Evolutionary conservation across 1,284 basidiomycete genomes (phyloP).

Genomic region (Cutaneotrichosporon cutaneum): DNA sequence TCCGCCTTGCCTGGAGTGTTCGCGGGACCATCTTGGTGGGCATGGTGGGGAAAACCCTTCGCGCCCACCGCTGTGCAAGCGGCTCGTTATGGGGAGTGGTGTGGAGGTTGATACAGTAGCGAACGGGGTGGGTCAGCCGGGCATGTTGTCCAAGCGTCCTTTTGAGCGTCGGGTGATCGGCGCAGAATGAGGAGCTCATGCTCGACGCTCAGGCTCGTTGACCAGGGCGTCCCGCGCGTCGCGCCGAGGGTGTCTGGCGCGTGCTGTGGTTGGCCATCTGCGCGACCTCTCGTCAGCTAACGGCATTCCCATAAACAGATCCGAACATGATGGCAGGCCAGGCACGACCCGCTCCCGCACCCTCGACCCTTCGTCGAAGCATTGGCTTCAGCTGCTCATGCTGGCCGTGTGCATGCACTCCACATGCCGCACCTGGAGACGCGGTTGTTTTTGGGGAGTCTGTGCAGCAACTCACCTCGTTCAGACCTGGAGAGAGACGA

Average conservation of each 20-base stretch:
- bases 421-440: not conserved
- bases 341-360: slow-evolving; percentile 6
- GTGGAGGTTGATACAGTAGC: not conserved
- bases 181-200: not conserved
- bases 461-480: not conserved
- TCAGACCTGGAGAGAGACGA: not conserved
- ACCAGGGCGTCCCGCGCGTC: not conserved
- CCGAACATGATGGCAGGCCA: not conserved
- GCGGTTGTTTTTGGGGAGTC: not conserved
- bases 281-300: not conserved
- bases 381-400: not conserved
- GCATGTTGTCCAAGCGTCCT: not conserved
- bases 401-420: not conserved
- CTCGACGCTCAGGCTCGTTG: not conserved
- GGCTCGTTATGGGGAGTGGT: not conserved
- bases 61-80: not conserved
- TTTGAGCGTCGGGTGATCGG: not conserved
- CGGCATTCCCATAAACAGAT: slow-evolving; percentile 1
- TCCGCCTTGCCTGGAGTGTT: not conserved
- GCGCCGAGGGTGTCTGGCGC: not conserved
- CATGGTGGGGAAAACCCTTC: not conserved
- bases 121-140: not conserved
- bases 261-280: not conserved
- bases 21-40: not conserved
- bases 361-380: not conserved